These are phyloP conservation scores for Diaporthe sp. DNA, from an alignment of 2,329 filamentous ascomycete genomes.

Conservation along the genomic window DNA sequence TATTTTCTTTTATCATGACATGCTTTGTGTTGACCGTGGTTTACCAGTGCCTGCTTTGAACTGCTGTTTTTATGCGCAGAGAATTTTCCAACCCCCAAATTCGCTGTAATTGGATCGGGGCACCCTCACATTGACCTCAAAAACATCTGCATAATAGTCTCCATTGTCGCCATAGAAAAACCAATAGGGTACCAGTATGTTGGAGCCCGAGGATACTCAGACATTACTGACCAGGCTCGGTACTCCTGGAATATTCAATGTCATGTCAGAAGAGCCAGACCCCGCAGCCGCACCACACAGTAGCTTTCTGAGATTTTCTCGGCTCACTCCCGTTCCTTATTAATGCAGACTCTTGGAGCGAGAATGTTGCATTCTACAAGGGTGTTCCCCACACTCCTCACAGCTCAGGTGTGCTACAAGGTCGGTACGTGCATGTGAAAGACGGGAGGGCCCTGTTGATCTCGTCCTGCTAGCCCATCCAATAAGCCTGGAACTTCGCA, in stretches of 20 bases:
- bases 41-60: too few species aligned
- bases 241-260: too few species aligned
- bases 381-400: slow-evolving; percentile 1
- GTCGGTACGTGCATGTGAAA: slow-evolving; percentile 3
- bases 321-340: not conserved
- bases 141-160: not conserved
- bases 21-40: not conserved
- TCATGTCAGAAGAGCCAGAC: not conserved
- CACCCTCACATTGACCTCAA: not conserved
- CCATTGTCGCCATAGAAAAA: not conserved
- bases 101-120: not conserved
- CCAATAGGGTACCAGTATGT: not conserved
- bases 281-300: not conserved
- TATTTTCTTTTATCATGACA: not conserved
- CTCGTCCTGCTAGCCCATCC: not conserved
- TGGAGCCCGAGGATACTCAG: not conserved
- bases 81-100: too few species aligned
- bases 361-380: not conserved
- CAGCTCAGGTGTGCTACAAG: not conserved
- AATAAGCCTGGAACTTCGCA: not conserved
- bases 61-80: too few species aligned
- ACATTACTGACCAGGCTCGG: not conserved
- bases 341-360: slow-evolving; percentile 5
- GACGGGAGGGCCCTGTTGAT: slow-evolving; percentile 17
- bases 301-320: not conserved